Base-by-base conservation (phyloP, 169 alveolate species). In the Theileria parva region DNA sequence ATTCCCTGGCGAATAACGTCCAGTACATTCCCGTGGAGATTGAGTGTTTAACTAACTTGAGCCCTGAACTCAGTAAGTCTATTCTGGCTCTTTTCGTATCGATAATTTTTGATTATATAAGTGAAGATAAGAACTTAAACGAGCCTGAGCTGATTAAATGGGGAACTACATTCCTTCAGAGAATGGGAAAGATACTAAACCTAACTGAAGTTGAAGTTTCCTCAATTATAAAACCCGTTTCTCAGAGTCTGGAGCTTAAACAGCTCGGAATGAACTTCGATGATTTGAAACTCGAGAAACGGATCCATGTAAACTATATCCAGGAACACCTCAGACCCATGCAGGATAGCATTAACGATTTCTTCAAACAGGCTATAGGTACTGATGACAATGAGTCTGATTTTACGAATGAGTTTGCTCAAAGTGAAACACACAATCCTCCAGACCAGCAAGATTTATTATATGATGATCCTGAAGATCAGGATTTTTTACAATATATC, bases 11-110 rank as follows among this genome's bases (percentile, higher is more conserved):
- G 1, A 83, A 83, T 44, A 73, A 79, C 0, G 89, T 77, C 19
- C 89, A 83, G 77, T 83, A 83, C 37, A 83, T 83, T 60, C 85
- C 80, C 23, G 70, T 83, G 74, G 57, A 60, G 55, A 68, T 61
- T n/a, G 89, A 57, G 60, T 83, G 51, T 51, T 80, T 83, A 15
- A 19, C 50, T 30, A 79, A 68, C 65, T 61, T 76, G 51, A 63
- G 75, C 51, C 81, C 76, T 70, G 77, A 60, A 50, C 69, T 83
- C 32, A 12, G 77, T 59, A 73, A 34, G 25, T 23, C 84, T 8
- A 83, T 83, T 7, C 25, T 83, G 9, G 37, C 81, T 7, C 65
- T 83, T 59, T 73, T 83, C 34, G 89, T 83, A 30, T 67, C 83
- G 19, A 61, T 76, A 60, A 72, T 83, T 25, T 69, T 83, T 21